Evolutionary conservation across 164 flowering plant species (phyloP).

Genomic region (Buxus sempervirens): DNA sequence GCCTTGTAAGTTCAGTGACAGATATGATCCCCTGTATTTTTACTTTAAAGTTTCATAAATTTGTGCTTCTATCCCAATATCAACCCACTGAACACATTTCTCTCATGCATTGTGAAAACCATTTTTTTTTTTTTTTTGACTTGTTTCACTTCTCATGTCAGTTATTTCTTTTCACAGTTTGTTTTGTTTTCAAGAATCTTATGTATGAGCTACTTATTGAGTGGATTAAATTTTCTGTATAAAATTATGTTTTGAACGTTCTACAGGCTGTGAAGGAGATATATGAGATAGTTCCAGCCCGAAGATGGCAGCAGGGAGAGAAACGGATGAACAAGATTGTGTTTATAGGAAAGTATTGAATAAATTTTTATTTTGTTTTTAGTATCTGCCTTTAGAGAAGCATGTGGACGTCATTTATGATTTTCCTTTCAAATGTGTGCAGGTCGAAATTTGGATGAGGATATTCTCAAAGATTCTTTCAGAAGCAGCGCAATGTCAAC

Average conservation of each 20-base stretch:
- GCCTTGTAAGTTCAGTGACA: too few species aligned
- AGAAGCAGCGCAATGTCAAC: conserved; percentile 28
- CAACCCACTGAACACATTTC: background rate
- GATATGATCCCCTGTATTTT: too few species aligned
- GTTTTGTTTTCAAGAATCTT: background rate
- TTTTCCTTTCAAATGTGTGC: conserved; percentile 2
- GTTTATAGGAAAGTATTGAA: conserved; percentile 61
- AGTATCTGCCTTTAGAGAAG: background rate
- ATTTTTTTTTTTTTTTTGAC: background rate
- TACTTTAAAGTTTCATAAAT: too few species aligned
- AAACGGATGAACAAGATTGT: conserved; percentile 64
- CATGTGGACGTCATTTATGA: background rate
- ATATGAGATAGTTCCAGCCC: conserved; percentile 88
- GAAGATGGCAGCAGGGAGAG: conserved; percentile 64
- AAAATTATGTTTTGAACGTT: background rate
- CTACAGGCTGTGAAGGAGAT: conserved; percentile 88
- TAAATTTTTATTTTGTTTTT: background rate
- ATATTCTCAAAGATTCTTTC: conserved; percentile 44
- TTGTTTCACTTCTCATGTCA: background rate
- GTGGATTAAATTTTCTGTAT: background rate
- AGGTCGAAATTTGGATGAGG: conserved; percentile 52
- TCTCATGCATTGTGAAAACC: background rate
- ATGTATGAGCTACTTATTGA: background rate
- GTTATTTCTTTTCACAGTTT: too few species aligned
- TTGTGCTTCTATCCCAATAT: too few species aligned